Evolutionary conservation across 129 eudicot species (phyloP).

Genomic region (sunflower (Helianthus annuus)): DNA sequence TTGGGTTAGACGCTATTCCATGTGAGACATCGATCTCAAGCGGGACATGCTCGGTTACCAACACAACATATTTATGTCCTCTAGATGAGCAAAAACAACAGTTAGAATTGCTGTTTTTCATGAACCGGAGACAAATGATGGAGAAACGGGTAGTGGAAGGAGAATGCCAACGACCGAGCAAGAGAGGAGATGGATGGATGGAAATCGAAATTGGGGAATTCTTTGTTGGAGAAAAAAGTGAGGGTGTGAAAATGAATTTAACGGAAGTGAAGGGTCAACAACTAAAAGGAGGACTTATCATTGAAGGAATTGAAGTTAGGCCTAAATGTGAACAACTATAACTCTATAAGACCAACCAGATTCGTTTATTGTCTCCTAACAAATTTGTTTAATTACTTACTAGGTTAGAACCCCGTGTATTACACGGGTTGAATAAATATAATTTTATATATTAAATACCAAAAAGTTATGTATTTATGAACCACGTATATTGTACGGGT

Average conservation of each 20-base stretch:
- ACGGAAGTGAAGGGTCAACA: slow-evolving; percentile 59
- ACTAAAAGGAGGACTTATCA: slow-evolving; percentile 55
- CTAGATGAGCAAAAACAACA: slow-evolving; percentile 29
- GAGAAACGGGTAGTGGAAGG: slow-evolving; percentile 39
- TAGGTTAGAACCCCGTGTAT: too few relatives aligned
- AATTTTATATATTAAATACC: too few relatives aligned
- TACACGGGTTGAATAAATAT: too few relatives aligned
- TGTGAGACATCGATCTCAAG: slow-evolving; percentile 37
- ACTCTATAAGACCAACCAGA: neutral
- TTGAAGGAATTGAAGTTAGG: slow-evolving; percentile 63
- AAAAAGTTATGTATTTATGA: too few relatives aligned
- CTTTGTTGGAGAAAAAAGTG: slow-evolving; percentile 31
- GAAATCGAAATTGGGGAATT: slow-evolving; percentile 57
- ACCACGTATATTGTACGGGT: too few relatives aligned
- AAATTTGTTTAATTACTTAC: too few relatives aligned
- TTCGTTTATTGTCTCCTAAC: neutral
- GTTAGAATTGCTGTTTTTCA: slow-evolving; percentile 38
- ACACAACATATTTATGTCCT: slow-evolving; percentile 40
- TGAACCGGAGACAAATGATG: slow-evolving; percentile 46
- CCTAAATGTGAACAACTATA: slow-evolving; percentile 25
- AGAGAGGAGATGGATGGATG: slow-evolving; percentile 65
- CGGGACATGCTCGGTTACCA: slow-evolving; percentile 23
- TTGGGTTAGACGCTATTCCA: slow-evolving; percentile 61
- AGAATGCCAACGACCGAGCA: slow-evolving; percentile 27
- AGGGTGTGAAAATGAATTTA: slow-evolving; percentile 48